phyloP scores from a whole-genome alignment of 441 rosid species.

The Flueggea neowawraea region DNA sequence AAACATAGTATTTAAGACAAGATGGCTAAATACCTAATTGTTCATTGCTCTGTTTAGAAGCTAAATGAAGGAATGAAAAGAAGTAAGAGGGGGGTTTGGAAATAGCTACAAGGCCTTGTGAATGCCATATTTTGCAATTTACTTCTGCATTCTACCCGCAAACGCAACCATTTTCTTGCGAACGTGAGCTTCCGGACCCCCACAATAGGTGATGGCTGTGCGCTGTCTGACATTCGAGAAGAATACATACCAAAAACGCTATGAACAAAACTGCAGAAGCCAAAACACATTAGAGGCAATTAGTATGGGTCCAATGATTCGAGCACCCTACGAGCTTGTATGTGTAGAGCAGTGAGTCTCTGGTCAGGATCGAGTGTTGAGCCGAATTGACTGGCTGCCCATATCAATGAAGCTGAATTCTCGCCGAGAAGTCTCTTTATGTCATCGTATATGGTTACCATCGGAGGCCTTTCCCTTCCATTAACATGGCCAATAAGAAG shows the following conservation, averaged over 20 bases:
- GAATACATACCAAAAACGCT: not conserved
- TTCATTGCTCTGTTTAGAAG: too few relatives aligned
- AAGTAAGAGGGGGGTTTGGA: too few relatives aligned
- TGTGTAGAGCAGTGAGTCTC: slow-evolving; percentile 74
- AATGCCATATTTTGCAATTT: too few relatives aligned
- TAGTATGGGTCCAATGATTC: slow-evolving; percentile 72
- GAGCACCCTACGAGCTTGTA: slow-evolving; percentile 90
- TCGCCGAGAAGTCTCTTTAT: slow-evolving; percentile 85
- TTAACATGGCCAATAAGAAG: slow-evolving; percentile 86
- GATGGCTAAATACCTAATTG: too few relatives aligned
- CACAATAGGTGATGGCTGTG: too few relatives aligned
- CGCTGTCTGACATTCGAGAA: too few relatives aligned
- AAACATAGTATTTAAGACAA: too few relatives aligned
- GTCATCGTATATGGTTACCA: slow-evolving; percentile 81
- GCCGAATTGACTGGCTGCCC: slow-evolving; percentile 96
- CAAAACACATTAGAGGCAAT: not conserved
- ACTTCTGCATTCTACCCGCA: too few relatives aligned
- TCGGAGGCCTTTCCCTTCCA: slow-evolving; percentile 73
- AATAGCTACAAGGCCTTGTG: too few relatives aligned
- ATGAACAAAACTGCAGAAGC: not conserved
- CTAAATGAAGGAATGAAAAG: too few relatives aligned
- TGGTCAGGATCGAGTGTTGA: slow-evolving; percentile 85
- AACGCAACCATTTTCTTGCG: too few relatives aligned
- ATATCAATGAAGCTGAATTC: slow-evolving; percentile 85
- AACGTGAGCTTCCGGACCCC: too few relatives aligned